Percentiles rank a stretch among this genome's conserved stretches.
These are phyloP conservation scores for Elongisporangium anandrum DNA, from an alignment of 352 stramenopile species.

Conservation along the genomic window DNA sequence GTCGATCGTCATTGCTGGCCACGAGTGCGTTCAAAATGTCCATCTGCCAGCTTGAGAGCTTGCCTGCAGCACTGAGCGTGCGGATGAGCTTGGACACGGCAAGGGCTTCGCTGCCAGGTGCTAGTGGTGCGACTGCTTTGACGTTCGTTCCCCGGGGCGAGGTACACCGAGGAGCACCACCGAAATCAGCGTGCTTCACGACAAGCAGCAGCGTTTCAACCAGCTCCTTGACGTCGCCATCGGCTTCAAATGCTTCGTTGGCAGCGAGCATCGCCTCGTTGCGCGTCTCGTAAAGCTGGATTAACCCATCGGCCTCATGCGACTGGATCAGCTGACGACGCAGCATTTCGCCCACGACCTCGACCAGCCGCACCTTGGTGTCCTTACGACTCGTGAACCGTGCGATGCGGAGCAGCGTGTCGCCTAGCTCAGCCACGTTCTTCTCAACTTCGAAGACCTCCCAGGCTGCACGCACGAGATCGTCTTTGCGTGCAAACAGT, in stretches of 20 bases:
- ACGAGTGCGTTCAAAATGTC: conserved; percentile 52
- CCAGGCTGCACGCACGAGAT: conserved; percentile 47
- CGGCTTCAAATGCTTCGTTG: conserved; percentile 65
- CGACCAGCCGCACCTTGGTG: conserved; percentile 39
- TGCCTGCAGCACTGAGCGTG: conserved; percentile 24
- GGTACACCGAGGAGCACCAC: conserved; percentile 14
- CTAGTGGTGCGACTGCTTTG: conserved; percentile 4
- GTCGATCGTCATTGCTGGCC: conserved; percentile 32
- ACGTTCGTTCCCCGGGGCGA: conserved; percentile 13
- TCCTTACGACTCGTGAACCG: conserved; percentile 48
- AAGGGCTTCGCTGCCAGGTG: conserved; percentile 19
- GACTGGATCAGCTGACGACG: conserved; percentile 34
- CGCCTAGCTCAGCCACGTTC: conserved; percentile 36
- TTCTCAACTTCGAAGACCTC: conserved; percentile 42
- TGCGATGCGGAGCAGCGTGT: conserved; percentile 48
- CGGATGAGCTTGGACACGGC: conserved; percentile 28
- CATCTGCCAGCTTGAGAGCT: conserved; percentile 47
- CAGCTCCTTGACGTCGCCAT: conserved; percentile 69
- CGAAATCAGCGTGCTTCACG: conserved; percentile 77
- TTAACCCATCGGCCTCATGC: conserved; percentile 56
- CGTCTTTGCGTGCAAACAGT: conserved; percentile 34
- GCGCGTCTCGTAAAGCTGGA: conserved; percentile 53
- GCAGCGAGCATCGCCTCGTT: conserved; percentile 74
- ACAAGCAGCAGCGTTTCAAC: conserved; percentile 78
- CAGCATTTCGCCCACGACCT: conserved; percentile 73